Base-by-base conservation (phyloP, 1,139 yeast species). In the Scheffersomyces titani region DNA sequence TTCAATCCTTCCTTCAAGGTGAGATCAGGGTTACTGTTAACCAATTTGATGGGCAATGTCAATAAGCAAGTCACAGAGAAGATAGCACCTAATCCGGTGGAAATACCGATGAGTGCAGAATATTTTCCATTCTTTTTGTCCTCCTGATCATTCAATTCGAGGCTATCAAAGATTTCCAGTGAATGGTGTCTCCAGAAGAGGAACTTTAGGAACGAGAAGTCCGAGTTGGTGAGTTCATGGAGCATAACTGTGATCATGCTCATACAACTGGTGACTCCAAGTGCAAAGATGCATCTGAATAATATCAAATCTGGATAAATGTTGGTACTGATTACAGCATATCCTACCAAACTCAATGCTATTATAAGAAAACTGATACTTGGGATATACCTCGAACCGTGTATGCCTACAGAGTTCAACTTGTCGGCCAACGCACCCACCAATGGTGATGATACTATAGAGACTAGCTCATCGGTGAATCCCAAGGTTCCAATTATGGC, bases 81-180 rank as follows among this genome's bases (percentile, higher is more conserved):
- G 1, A 85, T 80, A 0, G 93, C 94, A 47, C 94, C 94, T 13
- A 86, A 64, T 0, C 93, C 93, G 13, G 90, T 78, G 52, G 82
- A 74, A 3, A 87, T 68, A 0, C 93, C 93, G 52, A 88, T 80
- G 49, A 86, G 64, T 0, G 91, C 89, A 0, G 89, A 80, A 56
- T 80, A 73, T 61, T 80, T 82, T 1, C 91, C 91, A 62, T 81
- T 84, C 56, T 74, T 75, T 19, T 62, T 59, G 2, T 49, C 55
- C 7, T 47, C 47, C 4, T 13, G 40, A 30, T 30, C 40, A 19
- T 21, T 47, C 24, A 24, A 5, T 16, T 46, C n/a, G 9, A 20
- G 19, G 11, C 24, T 46, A 13, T 46, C 49, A 4, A 46, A 20
- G 19, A n/a, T 16, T 22, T 47, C 36, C 46, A 9, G 9, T 2